Conservation (phyloP, 1,284 basidiomycete species). For the Kwoniella shivajii region DNA sequence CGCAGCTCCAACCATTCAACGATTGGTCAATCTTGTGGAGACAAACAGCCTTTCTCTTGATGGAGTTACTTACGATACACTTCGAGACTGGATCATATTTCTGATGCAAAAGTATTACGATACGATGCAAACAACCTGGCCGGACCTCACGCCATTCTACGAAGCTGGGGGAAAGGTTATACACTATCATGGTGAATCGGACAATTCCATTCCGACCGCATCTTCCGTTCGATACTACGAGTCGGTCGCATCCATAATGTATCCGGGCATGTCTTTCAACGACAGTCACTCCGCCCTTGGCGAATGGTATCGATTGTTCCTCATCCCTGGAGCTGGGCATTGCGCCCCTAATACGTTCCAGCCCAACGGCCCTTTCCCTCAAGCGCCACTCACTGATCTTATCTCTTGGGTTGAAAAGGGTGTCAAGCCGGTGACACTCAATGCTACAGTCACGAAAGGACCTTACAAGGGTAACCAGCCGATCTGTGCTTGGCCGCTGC, state of each 20-base stretch:
- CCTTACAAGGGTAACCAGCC: slow-evolving; percentile 1
- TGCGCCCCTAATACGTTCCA: slow-evolving; percentile 7
- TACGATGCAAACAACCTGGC: slow-evolving; percentile 6
- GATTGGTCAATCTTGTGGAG: background rate
- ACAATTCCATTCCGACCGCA: slow-evolving; percentile 8
- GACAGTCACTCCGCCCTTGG: slow-evolving; percentile 1
- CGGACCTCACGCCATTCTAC: slow-evolving; percentile 27
- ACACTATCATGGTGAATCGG: slow-evolving; percentile 31
- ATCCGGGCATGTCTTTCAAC: background rate
- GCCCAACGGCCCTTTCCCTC: slow-evolving; percentile 16
- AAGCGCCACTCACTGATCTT: background rate
- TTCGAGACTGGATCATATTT: slow-evolving; percentile 15
- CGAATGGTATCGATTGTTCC: slow-evolving; percentile 25
- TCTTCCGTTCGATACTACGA: slow-evolving; percentile 5
- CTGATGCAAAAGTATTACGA: slow-evolving; percentile 5
- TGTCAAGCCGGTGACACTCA: slow-evolving; percentile 4
- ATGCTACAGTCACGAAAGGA: slow-evolving; percentile 1
- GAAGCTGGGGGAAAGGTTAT: slow-evolving; percentile 29
- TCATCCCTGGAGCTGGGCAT: slow-evolving; percentile 31
- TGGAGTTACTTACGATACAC: slow-evolving; percentile 17
- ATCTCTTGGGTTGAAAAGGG: slow-evolving; percentile 22
- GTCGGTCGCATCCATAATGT: slow-evolving; percentile 5
- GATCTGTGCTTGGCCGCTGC: background rate
- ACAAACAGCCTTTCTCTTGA: slow-evolving; percentile 2
- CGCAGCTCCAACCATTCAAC: background rate